Conservation (phyloP, 2,329 filamentous ascomycete species). For the Fusarium pseudocircinatum region DNA sequence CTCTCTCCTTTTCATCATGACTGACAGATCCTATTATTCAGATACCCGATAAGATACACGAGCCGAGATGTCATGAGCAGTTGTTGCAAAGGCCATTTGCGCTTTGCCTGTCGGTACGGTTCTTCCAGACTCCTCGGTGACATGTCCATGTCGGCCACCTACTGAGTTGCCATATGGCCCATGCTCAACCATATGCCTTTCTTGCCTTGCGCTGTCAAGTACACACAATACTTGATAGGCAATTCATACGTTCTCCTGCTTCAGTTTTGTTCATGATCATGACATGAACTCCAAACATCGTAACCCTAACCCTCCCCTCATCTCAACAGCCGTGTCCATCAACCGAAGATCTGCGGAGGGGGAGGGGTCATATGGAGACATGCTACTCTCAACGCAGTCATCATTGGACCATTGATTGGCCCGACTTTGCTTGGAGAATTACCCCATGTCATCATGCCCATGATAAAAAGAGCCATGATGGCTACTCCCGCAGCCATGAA, state of each 20-base stretch:
- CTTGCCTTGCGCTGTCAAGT: not conserved
- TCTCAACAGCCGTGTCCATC: slow-evolving; percentile 41
- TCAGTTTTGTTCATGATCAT: not conserved
- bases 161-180: not conserved
- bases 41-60: too few relatives aligned
- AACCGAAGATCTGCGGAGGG: slow-evolving; percentile 42
- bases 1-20: not conserved
- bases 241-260: not conserved
- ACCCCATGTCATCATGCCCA: slow-evolving; percentile 32
- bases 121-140: not conserved
- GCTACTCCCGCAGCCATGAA: not conserved
- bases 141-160: not conserved
- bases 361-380: slow-evolving; percentile 40
- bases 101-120: not conserved
- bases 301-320: slow-evolving; percentile 23
- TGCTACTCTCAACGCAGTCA: slow-evolving; percentile 13
- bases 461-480: slow-evolving; percentile 37
- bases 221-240: not conserved
- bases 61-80: not conserved
- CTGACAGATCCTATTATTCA: not conserved
- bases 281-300: not conserved
- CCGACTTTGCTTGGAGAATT: slow-evolving; percentile 9
- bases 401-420: slow-evolving; percentile 35
- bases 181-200: not conserved
- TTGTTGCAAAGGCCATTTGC: not conserved